Evolutionary conservation across 257 asterid genomes (phyloP).

Genomic region (Solanum pennellii): DNA sequence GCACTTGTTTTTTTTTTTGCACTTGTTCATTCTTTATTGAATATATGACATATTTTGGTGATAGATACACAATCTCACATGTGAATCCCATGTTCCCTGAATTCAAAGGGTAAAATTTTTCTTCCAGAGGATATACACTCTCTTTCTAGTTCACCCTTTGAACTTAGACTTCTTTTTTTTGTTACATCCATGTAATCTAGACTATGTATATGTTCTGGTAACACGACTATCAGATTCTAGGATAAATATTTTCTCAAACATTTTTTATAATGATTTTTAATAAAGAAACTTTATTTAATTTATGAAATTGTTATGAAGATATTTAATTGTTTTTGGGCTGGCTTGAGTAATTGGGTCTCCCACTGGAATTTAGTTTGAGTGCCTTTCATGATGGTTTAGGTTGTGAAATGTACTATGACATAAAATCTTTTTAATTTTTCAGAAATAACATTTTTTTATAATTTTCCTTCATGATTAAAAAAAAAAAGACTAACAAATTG

Average conservation of each 20-base stretch:
- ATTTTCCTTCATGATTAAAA: not conserved
- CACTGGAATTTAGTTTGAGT: not conserved
- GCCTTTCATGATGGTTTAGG: not conserved
- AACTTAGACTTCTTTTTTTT: not conserved
- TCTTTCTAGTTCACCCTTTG: not conserved
- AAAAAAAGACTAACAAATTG: too few species aligned
- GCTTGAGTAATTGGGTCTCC: not conserved
- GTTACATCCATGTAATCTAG: not conserved
- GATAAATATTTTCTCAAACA: too few species aligned
- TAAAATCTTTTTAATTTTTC: too few species aligned
- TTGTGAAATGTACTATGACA: not conserved
- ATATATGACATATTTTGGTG: not conserved
- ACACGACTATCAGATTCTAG: not conserved
- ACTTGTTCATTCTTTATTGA: not conserved
- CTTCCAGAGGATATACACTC: not conserved
- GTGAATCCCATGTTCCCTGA: not conserved
- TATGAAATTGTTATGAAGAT: not conserved
- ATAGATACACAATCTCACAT: not conserved
- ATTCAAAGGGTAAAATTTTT: not conserved
- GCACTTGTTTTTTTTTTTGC: too few species aligned
- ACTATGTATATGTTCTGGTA: too few species aligned
- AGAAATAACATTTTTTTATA: too few species aligned
- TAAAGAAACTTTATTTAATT: not conserved
- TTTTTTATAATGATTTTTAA: too few species aligned
- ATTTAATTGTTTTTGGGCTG: not conserved